Percentiles rank a stretch among this genome's conserved stretches.
These are phyloP conservation scores for Colletotrichum sp. DNA, from an alignment of 2,329 filamentous ascomycete species.

Conservation along the genomic window DNA sequence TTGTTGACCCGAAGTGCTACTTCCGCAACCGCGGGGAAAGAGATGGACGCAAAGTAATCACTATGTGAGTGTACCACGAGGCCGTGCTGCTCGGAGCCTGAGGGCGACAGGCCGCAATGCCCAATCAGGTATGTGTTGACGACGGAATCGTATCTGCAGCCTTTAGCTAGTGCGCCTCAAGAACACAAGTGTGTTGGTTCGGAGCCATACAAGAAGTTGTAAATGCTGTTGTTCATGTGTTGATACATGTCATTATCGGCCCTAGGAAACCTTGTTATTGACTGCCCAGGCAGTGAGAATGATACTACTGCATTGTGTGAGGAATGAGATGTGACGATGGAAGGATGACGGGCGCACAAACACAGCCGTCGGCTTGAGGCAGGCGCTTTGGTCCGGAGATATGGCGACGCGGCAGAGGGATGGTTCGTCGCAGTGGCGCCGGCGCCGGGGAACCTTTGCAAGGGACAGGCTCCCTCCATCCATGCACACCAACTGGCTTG, in stretches of 20 bases:
- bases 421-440: neutral
- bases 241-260: constrained; percentile 95
- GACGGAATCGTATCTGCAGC: constrained; percentile 78
- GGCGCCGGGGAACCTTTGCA: neutral
- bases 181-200: neutral
- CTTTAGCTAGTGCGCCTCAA: neutral
- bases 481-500: neutral
- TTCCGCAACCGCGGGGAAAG: constrained; percentile 83
- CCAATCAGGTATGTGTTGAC: constrained; percentile 88
- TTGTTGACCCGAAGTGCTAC: constrained; percentile 82
- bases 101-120: constrained; percentile 75
- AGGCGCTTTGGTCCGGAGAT: neutral
- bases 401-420: neutral
- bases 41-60: constrained; percentile 82
- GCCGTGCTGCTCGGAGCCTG: constrained; percentile 74
- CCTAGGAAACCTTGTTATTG: constrained; percentile 51
- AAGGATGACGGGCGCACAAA: neutral
- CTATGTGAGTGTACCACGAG: constrained; percentile 86
- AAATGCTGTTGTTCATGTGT: constrained; percentile 91
- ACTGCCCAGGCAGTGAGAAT: neutral
- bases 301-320: neutral
- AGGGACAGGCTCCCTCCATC: neutral
- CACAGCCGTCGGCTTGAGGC: neutral
- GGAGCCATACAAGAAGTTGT: constrained; percentile 72
- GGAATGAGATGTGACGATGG: constrained; percentile 13